Base-by-base conservation (phyloP, 768 basidiomycete genomes). In the Tylopilus sp. region DNA sequence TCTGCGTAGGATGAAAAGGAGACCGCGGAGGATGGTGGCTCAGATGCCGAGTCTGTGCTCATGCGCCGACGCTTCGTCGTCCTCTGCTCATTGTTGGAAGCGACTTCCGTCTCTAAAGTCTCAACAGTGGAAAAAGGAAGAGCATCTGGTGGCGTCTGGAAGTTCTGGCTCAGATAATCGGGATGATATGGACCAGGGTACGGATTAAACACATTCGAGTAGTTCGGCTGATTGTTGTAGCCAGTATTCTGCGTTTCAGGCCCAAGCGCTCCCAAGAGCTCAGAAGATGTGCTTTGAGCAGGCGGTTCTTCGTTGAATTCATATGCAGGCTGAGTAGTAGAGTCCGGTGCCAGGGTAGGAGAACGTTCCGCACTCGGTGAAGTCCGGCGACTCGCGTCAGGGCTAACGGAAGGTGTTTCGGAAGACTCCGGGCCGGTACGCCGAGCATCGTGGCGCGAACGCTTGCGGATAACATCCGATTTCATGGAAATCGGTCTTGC, bases 401-500 rank as follows among this genome's bases (percentile, higher is more conserved):
- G 88, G 62, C 84, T 87, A 4, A 82, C 86, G 7, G 89, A 89
- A 1, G 86, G 85, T 0, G 86, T 87, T 54, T 89, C 86, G 44
- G 84, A 78, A 21, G 74, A 67, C 38, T 74, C 76, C 55, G 72
- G 73, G 16, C 78, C 79, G 48, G 73, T 60, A 19, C 86, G 80
- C 31, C 87, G 81, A 21, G 86, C 85, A 54, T 92, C 89, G 59
- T 91, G 89, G 2, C 90, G 77, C 3, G 90, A 89, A 36, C 91
- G 85, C 65, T 92, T 92, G 55, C 90, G 87, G 59, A 93, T 90
- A 31, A 92, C 84, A 57, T 93, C 91, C 5, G 89, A 91, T 67
- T 92, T 92, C 90, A 93, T 92, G 9, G 87, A 89, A 55, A 92
- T 89, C 2, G 91, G 91, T 24, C 91, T 84, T 2, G 87, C 84